Evolutionary conservation across 257 asterid genomes (phyloP).

Genomic region (Gentiana macrophylla): DNA sequence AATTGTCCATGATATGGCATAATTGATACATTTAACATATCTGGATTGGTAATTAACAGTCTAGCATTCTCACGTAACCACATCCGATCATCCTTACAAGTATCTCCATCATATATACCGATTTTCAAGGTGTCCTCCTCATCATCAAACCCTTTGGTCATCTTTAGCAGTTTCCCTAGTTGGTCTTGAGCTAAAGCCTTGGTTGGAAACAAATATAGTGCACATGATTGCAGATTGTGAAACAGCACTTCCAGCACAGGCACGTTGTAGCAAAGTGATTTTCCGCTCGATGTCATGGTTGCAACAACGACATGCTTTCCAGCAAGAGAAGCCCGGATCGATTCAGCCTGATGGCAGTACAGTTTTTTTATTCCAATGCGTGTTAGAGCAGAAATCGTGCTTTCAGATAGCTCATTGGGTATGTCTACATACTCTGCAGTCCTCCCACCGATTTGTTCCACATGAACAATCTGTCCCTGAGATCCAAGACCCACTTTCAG

Average conservation of each 20-base stretch:
- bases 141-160: slow-evolving; percentile 44
- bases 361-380: slow-evolving; percentile 58
- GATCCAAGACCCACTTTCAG: slow-evolving; percentile 59
- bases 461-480: slow-evolving; percentile 93
- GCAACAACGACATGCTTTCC: slow-evolving; percentile 89
- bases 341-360: slow-evolving; percentile 87
- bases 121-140: slow-evolving; percentile 36
- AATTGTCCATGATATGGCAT: slow-evolving; percentile 81
- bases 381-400: slow-evolving; percentile 48
- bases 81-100: slow-evolving; percentile 68
- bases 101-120: slow-evolving; percentile 96
- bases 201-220: slow-evolving; percentile 88
- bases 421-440: slow-evolving; percentile 60
- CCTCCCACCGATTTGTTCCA: slow-evolving; percentile 61
- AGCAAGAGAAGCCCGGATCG: slow-evolving; percentile 79
- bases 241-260: slow-evolving; percentile 79
- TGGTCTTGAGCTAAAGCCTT: slow-evolving; percentile 99
- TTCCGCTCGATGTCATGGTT: slow-evolving; percentile 98
- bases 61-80: slow-evolving; percentile 88
- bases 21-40: slow-evolving; percentile 87
- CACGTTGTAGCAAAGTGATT: slow-evolving; percentile 93
- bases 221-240: slow-evolving; percentile 59
- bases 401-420: slow-evolving; percentile 63
- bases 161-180: slow-evolving; percentile 51
- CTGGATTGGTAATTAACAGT: slow-evolving; percentile 92